These are phyloP conservation scores for Artomyces pyxidatus DNA, from an alignment of 768 basidiomycete genomes.

Conservation along the genomic window DNA sequence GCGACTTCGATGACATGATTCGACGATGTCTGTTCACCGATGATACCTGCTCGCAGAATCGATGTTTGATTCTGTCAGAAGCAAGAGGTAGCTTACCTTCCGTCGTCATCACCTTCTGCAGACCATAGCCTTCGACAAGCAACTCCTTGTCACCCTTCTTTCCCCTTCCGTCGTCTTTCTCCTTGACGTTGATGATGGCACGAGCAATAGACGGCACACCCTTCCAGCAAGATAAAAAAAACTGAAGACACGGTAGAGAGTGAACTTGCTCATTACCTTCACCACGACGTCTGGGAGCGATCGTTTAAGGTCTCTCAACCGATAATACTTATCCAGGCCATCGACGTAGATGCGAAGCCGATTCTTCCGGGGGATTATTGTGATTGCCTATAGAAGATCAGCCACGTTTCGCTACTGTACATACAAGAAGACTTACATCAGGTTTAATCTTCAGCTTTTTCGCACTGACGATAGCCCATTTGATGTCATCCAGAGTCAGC, in stretches of 20 bases:
- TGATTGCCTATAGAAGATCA: slow-evolving; percentile 48
- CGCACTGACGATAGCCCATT: slow-evolving; percentile 78
- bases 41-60: slow-evolving; percentile 51
- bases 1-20: slow-evolving; percentile 97
- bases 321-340: slow-evolving; percentile 70
- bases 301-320: slow-evolving; percentile 80
- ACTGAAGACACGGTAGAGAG: neutral
- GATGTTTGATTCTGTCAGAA: neutral
- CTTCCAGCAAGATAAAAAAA: slow-evolving; percentile 27
- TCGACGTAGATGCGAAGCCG: slow-evolving; percentile 77
- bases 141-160: slow-evolving; percentile 87
- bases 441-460: slow-evolving; percentile 92
- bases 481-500: slow-evolving; percentile 85
- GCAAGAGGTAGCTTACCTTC: slow-evolving; percentile 51
- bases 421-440: slow-evolving; percentile 40
- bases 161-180: slow-evolving; percentile 70
- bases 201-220: slow-evolving; percentile 83
- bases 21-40: slow-evolving; percentile 86
- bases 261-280: slow-evolving; percentile 46
- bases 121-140: slow-evolving; percentile 93
- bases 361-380: slow-evolving; percentile 63
- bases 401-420: neutral
- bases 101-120: slow-evolving; percentile 94
- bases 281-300: slow-evolving; percentile 81
- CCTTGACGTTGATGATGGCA: slow-evolving; percentile 94